These are phyloP conservation scores for Aspergillus homomorphus DNA, from an alignment of 495 filamentous ascomycete genomes.

Conservation along the genomic window DNA sequence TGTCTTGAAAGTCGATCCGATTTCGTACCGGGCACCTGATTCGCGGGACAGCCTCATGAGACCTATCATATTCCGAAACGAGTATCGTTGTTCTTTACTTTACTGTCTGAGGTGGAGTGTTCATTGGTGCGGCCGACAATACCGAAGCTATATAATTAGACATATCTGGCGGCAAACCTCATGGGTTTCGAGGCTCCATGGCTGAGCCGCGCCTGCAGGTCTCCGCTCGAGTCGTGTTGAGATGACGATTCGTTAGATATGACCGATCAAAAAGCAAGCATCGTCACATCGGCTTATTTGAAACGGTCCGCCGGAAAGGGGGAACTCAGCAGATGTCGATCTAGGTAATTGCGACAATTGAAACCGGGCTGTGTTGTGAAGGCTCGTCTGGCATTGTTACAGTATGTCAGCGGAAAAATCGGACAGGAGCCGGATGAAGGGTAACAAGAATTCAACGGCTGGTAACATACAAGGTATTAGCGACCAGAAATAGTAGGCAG, in stretches of 20 bases:
- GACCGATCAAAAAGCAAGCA: neutral
- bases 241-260: neutral
- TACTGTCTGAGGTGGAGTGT: neutral
- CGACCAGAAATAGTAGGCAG: conserved; percentile 19
- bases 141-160: neutral
- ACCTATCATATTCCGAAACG: neutral
- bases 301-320: neutral
- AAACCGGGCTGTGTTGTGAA: neutral
- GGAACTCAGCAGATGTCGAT: neutral
- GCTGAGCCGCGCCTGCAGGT: neutral
- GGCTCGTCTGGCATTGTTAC: neutral
- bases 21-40: neutral
- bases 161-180: neutral
- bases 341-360: neutral
- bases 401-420: neutral
- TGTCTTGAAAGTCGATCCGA: neutral
- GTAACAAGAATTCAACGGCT: neutral
- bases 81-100: neutral
- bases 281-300: neutral
- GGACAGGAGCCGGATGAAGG: neutral
- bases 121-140: neutral
- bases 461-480: conserved; percentile 13
- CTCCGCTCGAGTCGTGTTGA: neutral
- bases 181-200: neutral
- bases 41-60: neutral